phyloP scores from a whole-genome alignment of 2,329 filamentous ascomycete genomes.

The Neofusicoccum parvum region DNA sequence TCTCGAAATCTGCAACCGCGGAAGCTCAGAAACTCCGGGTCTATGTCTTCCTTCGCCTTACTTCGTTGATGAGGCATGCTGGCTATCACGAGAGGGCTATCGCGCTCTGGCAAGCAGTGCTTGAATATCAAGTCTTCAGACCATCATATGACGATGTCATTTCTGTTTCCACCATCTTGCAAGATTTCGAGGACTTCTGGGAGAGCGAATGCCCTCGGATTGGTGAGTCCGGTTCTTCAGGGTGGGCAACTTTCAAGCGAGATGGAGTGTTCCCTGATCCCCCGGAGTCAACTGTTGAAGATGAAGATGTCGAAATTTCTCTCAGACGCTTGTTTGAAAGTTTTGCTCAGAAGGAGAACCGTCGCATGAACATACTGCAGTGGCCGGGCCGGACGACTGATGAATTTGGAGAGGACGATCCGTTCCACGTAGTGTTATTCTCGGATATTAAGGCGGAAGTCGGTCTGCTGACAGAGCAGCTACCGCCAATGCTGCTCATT shows the following conservation, averaged over 20 bases:
- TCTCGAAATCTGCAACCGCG: conserved; percentile 32
- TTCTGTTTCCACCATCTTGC: conserved; percentile 17
- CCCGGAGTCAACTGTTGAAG: conserved; percentile 18
- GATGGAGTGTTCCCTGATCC: conserved; percentile 25
- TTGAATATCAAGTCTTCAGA: conserved; percentile 71
- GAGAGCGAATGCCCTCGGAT: conserved; percentile 79
- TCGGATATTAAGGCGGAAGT: conserved; percentile 72
- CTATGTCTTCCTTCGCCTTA: conserved; percentile 75
- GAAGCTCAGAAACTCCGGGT: conserved; percentile 48
- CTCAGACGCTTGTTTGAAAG: conserved; percentile 27
- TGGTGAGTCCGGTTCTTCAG: conserved; percentile 70
- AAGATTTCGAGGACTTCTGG: conserved; percentile 76
- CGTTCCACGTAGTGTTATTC: conserved; percentile 79
- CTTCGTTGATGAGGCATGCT: conserved; percentile 71
- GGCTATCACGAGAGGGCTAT: conserved; percentile 78
- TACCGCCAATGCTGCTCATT: conserved; percentile 55
- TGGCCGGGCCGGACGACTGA: conserved; percentile 75
- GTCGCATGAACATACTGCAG: conserved; percentile 50
- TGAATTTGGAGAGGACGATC: conserved; percentile 74
- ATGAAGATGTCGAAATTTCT: background rate
- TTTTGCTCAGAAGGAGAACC: conserved; percentile 55
- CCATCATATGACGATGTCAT: conserved; percentile 39
- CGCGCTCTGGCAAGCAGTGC: conserved; percentile 78
- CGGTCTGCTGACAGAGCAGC: conserved; percentile 41
- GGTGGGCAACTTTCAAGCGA: conserved; percentile 60